Percentiles rank a stretch among this genome's conserved stretches.
These are phyloP conservation scores for Antitrichia curtipendula DNA, from an alignment of 225 moss, liverwort and hornwort genomes.

Conservation along the genomic window DNA sequence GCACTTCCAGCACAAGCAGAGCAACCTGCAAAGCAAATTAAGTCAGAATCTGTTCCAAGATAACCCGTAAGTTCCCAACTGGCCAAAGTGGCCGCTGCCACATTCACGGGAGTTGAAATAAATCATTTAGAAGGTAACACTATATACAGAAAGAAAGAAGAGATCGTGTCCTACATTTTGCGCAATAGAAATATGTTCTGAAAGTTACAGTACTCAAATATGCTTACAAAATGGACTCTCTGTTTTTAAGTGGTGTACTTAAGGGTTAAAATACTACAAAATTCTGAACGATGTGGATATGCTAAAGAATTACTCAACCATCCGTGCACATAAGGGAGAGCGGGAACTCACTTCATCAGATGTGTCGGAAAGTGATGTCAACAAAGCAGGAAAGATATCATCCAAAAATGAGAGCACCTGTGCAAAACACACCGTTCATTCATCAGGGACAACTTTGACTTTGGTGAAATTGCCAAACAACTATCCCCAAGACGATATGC, in stretches of 20 bases:
- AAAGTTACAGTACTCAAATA: background rate
- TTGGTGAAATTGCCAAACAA: background rate
- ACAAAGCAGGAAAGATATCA: conserved; percentile 81
- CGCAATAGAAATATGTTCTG: background rate
- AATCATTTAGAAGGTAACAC: background rate
- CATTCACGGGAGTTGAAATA: background rate
- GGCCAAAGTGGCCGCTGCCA: background rate
- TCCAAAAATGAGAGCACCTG: conserved; percentile 88
- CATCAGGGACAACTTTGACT: background rate
- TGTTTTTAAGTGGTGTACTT: background rate
- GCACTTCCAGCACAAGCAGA: conserved; percentile 74
- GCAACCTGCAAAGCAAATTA: conserved; percentile 50
- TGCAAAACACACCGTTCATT: background rate
- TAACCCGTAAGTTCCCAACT: background rate
- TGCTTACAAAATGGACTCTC: background rate
- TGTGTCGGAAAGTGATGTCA: conserved; percentile 67
- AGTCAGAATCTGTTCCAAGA: background rate
- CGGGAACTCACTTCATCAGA: conserved; percentile 61
- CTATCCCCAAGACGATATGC: background rate
- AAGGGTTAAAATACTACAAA: background rate
- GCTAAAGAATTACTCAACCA: background rate
- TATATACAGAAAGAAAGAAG: background rate
- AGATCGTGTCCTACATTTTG: background rate
- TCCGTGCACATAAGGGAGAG: background rate
- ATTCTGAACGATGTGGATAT: background rate